Evolutionary conservation across 768 basidiomycete genomes (phyloP), one percentile per base, ranked within the genome.

Genomic region (Pleurotus tuber-regium): DNA sequence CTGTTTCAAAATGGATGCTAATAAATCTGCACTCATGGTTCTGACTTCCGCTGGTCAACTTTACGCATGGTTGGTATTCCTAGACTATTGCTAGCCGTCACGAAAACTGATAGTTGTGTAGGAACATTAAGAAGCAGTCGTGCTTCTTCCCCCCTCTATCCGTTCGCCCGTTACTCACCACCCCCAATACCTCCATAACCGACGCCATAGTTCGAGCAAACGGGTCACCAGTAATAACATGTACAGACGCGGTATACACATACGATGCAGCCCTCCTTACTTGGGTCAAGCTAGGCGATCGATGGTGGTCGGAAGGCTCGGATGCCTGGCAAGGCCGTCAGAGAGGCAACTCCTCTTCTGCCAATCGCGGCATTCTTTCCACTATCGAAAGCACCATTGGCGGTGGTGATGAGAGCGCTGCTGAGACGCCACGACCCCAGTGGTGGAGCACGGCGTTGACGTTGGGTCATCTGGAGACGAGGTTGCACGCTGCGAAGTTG

Each of bases 381-480:
- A 60, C 69, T 9, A 69, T 85, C 29, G 83, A 85, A 59, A 66
- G 71, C 52, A 71, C 68, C 41, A 68, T 81, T 53, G 69, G 66
- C 4, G 61, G 68, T 2, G 64, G 65, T 1, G 73, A 72, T 40
- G 67, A 65, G 12, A 59, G 53, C 42, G 65, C 67, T 4, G 67
- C 72, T 4, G 72, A 78, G 19, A 26, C 41, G 19, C 72, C 70
- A 38, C 73, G 82, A 40, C 87, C 90, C 24, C 66, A 75, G 56
- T 95, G 89, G 88, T 96, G 92, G 91, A 78, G 67, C 52, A 73
- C 84, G 3, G 92, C 94, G 16, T 65, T 94, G 61, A 89, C 90
- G 11, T 76, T 99, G 18, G 90, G 90, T 4, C 92, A 97, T 68
- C 73, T 97, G 52, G 97, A 99, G 73, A 84, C 83, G 43, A 79